Base-by-base conservation (phyloP, 176 grass and related monocot genomes). In the Aegilops bicornis region DNA sequence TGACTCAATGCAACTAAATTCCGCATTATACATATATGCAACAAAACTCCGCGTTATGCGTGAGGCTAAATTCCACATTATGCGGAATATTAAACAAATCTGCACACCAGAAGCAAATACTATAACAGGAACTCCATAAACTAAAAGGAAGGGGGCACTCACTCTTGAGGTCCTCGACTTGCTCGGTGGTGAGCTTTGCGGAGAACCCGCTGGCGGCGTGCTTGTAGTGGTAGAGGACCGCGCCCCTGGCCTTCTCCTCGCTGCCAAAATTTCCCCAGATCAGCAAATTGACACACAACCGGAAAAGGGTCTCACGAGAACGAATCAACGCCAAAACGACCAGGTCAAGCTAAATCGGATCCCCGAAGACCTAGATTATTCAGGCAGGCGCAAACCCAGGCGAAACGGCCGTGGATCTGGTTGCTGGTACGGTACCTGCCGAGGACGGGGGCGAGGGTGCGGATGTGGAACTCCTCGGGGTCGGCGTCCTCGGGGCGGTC, bases 141-240 rank as follows among this genome's bases (percentile, higher is more conserved):
- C 19, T 25, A 59, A 4, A 45, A 39, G 4, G 4, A 33, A 77
- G 37, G 61, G 24, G 20, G 11, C 37, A 89, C 95, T 95, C 80
- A 98, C 95, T 89, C 83, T 90, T 92, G 62, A 98, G 87, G 27
- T 92, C 91, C 70, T 95, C 93, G 13, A 98, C 91, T 78, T 98
- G 93, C 78, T 80, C 62, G 4, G 86, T 77, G 27, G 93, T 98
- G 14, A 98, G 91, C 83, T 92, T 95, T 8, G 95, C 95, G 0
- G 95, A 95, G 91, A 98, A 98, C 1, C 95, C 95, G 52, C 91
- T 93, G n/a, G 95, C 89, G 5, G 93, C 93, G 47, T 79, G 81
- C 93, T 87, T 98, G 91, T 98, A 98, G 78, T 93, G 95, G 87
- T 98, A 95, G 60, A 98, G 72, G 62, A 98, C 79, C 0, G 89